Percentiles rank a stretch among this genome's conserved stretches.
These are phyloP conservation scores for Wickerhamiella allomyrinae DNA, from an alignment of 805 yeast genomes.

Conservation along the genomic window DNA sequence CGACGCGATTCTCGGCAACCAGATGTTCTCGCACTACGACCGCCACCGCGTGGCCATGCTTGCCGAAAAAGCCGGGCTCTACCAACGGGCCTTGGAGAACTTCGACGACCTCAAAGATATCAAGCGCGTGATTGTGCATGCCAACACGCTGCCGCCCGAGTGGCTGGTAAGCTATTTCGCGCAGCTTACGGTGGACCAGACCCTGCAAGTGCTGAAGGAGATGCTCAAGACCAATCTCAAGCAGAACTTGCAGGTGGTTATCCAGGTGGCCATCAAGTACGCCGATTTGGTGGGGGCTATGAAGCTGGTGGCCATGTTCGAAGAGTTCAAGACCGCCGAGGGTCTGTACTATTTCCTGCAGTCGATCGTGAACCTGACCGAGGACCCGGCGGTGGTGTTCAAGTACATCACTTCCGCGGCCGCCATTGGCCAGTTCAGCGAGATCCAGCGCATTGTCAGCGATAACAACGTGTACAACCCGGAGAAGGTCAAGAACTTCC, in stretches of 20 bases:
- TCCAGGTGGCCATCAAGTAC: conserved; percentile 93
- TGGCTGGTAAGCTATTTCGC: conserved; percentile 92
- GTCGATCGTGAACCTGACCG: conserved; percentile 83
- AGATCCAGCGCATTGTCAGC: conserved; percentile 89
- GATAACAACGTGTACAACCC: conserved; percentile 91
- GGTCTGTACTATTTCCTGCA: conserved; percentile 91
- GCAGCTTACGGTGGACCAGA: conserved; percentile 85
- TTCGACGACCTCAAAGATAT: conserved; percentile 90
- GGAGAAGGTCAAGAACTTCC: conserved; percentile 91
- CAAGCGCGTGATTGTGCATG: conserved; percentile 84
- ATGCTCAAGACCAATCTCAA: conserved; percentile 66
- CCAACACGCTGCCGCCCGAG: conserved; percentile 66
- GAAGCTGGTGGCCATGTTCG: conserved; percentile 77
- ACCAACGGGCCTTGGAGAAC: conserved; percentile 91
- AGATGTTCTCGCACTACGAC: conserved; percentile 91
- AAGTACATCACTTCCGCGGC: conserved; percentile 94
- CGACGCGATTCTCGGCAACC: conserved; percentile 92
- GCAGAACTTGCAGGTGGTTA: conserved; percentile 81
- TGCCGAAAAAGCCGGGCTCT: conserved; percentile 91
- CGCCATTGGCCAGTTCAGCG: conserved; percentile 74
- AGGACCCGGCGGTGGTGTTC: conserved; percentile 88
- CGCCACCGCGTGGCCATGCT: conserved; percentile 82
- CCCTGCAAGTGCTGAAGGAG: conserved; percentile 73
- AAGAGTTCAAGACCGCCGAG: conserved; percentile 81
- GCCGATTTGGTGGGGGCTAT: conserved; percentile 85